A percentile compares a stretch with the other conserved stretches of the same genome.
These are phyloP conservation scores for Aplosporella prunicola DNA, from an alignment of 2,329 filamentous ascomycete genomes.

Conservation along the genomic window DNA sequence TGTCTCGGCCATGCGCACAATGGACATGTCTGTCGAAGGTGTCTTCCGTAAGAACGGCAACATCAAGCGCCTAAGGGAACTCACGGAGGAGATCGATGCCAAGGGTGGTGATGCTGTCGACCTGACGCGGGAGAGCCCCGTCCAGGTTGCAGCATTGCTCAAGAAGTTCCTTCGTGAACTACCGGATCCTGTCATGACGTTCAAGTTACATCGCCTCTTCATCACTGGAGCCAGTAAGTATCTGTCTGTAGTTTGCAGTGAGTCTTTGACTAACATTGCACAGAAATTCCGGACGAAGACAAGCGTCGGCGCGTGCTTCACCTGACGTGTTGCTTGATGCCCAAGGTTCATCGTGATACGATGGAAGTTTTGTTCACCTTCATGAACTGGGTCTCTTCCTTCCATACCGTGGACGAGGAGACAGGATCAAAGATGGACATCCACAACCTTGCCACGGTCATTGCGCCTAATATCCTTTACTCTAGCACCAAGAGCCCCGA, in stretches of 20 bases:
- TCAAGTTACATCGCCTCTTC: conserved; percentile 88
- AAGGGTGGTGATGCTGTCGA: conserved; percentile 79
- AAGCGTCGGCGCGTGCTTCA: conserved; percentile 80
- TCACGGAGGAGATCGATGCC: conserved; percentile 76
- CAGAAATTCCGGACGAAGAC: conserved; percentile 69
- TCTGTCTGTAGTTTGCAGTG: too few relatives aligned
- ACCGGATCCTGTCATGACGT: conserved; percentile 86
- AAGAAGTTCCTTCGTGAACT: conserved; percentile 94
- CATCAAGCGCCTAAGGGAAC: conserved; percentile 82
- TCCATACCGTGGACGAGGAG: conserved; percentile 95
- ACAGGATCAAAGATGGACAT: conserved; percentile 98
- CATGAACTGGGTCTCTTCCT: conserved; percentile 94
- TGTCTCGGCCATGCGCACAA: conserved; percentile 89
- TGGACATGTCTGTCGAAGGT: conserved; percentile 97
- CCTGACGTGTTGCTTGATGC: conserved; percentile 81
- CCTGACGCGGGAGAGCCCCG: conserved; percentile 77
- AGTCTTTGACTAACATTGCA: conserved; percentile 17
- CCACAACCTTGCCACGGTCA: conserved; percentile 93
- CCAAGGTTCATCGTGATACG: conserved; percentile 84
- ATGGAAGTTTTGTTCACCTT: conserved; percentile 94
- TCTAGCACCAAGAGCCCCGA: conserved; percentile 44
- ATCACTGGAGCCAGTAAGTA: conserved; percentile 70
- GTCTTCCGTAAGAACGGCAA: conserved; percentile 99
- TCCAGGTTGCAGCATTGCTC: conserved; percentile 84
- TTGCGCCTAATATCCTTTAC: conserved; percentile 89